Percentiles rank a stretch among this genome's conserved stretches.
phyloP scores from a whole-genome alignment of 495 filamentous ascomycete genomes.

The Neurospora africana region DNA sequence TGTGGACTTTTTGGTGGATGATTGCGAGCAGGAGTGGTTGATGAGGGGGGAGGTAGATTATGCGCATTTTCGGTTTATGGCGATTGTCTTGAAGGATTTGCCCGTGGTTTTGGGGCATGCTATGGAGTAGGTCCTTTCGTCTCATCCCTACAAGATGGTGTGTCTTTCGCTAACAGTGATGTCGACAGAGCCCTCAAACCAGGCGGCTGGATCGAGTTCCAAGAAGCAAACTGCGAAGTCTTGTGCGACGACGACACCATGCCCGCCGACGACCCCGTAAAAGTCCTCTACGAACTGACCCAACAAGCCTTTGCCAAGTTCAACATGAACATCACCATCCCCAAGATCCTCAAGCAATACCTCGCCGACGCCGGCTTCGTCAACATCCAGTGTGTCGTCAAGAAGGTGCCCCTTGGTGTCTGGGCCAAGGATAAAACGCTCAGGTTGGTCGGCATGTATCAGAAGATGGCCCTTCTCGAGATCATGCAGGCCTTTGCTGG shows the following conservation, averaged over 20 bases:
- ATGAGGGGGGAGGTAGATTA: conserved; percentile 26
- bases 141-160: too few species aligned
- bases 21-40: conserved; percentile 35
- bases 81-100: conserved; percentile 37
- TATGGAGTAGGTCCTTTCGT: conserved; percentile 21
- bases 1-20: conserved; percentile 34
- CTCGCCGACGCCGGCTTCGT: conserved; percentile 47
- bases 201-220: conserved; percentile 32
- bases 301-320: conserved; percentile 21
- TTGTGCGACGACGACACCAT: conserved; percentile 32
- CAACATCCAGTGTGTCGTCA: conserved; percentile 41
- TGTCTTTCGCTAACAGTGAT: too few species aligned
- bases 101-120: conserved; percentile 26
- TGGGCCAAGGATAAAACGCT: conserved; percentile 47
- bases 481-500: conserved; percentile 41
- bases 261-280: conserved; percentile 25
- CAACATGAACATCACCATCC: conserved; percentile 37
- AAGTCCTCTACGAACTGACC: conserved; percentile 18
- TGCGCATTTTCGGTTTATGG: conserved; percentile 32
- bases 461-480: conserved; percentile 37
- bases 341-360: conserved; percentile 33
- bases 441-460: conserved; percentile 42
- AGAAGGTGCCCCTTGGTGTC: conserved; percentile 44
- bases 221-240: conserved; percentile 29
- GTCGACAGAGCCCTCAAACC: conserved; percentile 28